phyloP scores from a whole-genome alignment of 2,329 filamentous ascomycete species.

The Penicillium sp. region DNA sequence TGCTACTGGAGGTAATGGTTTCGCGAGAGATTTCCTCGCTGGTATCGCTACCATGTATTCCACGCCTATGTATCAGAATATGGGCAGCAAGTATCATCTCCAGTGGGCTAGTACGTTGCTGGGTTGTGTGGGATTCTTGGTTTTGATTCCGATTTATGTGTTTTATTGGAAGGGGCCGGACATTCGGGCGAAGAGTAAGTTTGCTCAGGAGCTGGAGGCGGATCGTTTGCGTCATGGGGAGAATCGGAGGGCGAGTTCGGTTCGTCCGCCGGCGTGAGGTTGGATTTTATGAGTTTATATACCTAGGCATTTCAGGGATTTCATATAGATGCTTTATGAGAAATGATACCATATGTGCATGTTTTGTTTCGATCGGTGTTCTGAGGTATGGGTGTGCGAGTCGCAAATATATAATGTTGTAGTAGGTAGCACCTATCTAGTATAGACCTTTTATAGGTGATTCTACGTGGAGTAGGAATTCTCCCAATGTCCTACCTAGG shows the following conservation, averaged over 20 bases:
- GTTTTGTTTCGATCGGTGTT: too few species aligned
- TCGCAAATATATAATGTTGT: too few species aligned
- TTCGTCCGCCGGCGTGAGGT: not conserved
- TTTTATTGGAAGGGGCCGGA: constrained; percentile 55
- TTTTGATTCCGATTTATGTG: constrained; percentile 52
- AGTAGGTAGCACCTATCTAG: too few species aligned
- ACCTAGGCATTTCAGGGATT: too few species aligned
- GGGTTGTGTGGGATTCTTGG: constrained; percentile 47
- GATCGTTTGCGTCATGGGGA: constrained; percentile 15
- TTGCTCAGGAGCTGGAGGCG: constrained; percentile 21
- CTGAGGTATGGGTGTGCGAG: too few species aligned
- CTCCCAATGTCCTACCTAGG: too few species aligned
- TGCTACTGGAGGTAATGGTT: constrained; percentile 71
- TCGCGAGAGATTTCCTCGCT: constrained; percentile 67
- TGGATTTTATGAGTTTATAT: too few species aligned
- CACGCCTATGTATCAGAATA: constrained; percentile 57
- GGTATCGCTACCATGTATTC: constrained; percentile 67
- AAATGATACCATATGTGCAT: not conserved
- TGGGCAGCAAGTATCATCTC: constrained; percentile 43
- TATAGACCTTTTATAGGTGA: too few species aligned
- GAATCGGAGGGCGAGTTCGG: constrained; percentile 8
- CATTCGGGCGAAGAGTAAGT: constrained; percentile 42
- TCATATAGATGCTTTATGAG: not conserved
- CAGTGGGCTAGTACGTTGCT: constrained; percentile 54
- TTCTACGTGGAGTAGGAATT: too few species aligned